Conservation (phyloP, 345 rosid genomes). For the Eucalyptus coolabah region DNA sequence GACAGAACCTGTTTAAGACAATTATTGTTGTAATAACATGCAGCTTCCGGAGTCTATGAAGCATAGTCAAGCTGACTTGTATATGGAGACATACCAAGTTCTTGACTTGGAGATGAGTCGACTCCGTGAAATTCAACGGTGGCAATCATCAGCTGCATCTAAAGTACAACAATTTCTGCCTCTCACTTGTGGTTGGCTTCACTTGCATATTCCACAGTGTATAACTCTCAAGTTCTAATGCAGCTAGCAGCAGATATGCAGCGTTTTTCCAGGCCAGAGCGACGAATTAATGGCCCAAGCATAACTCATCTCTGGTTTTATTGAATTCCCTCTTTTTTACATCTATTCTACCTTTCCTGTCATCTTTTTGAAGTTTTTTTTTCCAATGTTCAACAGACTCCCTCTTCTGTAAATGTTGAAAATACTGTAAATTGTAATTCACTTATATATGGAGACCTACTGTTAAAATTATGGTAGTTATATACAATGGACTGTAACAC, state of each 20-base stretch:
- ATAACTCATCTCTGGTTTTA: slow-evolving; percentile 85
- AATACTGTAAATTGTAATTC: background rate
- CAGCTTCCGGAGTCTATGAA: slow-evolving; percentile 99
- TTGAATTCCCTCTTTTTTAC: background rate
- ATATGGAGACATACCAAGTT: slow-evolving; percentile 97
- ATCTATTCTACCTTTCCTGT: background rate
- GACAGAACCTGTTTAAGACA: background rate
- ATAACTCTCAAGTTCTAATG: slow-evolving; percentile 9
- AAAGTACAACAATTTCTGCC: slow-evolving; percentile 33
- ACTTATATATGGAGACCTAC: background rate
- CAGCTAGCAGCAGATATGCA: slow-evolving; percentile 99
- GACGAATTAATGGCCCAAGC: slow-evolving; percentile 95
- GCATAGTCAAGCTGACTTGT: slow-evolving; percentile 96
- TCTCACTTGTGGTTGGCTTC: background rate
- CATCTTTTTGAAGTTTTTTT: background rate
- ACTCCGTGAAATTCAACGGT: slow-evolving; percentile 89
- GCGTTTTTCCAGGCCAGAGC: slow-evolving; percentile 95
- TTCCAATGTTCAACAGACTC: background rate
- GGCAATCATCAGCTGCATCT: slow-evolving; percentile 94
- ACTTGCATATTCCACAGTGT: background rate
- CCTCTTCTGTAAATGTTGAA: background rate
- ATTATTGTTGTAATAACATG: background rate
- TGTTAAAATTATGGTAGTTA: background rate
- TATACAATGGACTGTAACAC: background rate
- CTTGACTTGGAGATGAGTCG: slow-evolving; percentile 99